phyloP scores from a whole-genome alignment of 352 stramenopile genomes.

The Globisporangium carolinianum region DNA sequence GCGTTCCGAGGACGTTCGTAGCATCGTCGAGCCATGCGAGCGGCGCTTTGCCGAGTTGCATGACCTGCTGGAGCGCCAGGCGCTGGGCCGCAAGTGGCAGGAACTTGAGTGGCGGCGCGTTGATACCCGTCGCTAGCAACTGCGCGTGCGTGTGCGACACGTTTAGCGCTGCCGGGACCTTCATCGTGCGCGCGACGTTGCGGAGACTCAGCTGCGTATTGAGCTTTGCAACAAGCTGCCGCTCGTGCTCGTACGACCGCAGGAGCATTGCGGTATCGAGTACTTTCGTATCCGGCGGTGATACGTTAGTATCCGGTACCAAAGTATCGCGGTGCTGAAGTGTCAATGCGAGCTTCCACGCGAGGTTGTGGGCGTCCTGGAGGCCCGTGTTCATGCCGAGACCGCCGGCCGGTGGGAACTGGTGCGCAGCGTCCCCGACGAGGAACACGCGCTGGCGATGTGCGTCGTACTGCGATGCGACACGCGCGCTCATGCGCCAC shows the following conservation, averaged over 20 bases:
- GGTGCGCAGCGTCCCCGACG: conserved; percentile 88
- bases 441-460: conserved; percentile 69
- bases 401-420: conserved; percentile 89
- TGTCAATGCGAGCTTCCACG: conserved; percentile 84
- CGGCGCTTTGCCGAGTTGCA: conserved; percentile 62
- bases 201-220: conserved; percentile 80
- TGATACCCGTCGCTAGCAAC: conserved; percentile 43
- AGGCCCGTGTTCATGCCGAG: conserved; percentile 93
- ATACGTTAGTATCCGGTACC: too few relatives aligned
- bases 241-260: conserved; percentile 74
- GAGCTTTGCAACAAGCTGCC: conserved; percentile 60
- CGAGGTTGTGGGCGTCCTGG: conserved; percentile 90
- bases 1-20: conserved; percentile 39
- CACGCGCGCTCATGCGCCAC: conserved; percentile 91
- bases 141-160: conserved; percentile 78
- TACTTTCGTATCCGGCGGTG: neutral
- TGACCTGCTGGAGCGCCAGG: conserved; percentile 56
- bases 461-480: conserved; percentile 83
- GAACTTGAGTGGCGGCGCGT: conserved; percentile 54
- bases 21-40: conserved; percentile 43
- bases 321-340: conserved; percentile 26
- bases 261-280: conserved; percentile 35
- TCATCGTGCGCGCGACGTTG: conserved; percentile 85
- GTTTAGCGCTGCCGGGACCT: conserved; percentile 68
- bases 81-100: conserved; percentile 46